These are phyloP conservation scores for Tricharina praecox DNA, from an alignment of 495 filamentous ascomycete species.

Conservation along the genomic window DNA sequence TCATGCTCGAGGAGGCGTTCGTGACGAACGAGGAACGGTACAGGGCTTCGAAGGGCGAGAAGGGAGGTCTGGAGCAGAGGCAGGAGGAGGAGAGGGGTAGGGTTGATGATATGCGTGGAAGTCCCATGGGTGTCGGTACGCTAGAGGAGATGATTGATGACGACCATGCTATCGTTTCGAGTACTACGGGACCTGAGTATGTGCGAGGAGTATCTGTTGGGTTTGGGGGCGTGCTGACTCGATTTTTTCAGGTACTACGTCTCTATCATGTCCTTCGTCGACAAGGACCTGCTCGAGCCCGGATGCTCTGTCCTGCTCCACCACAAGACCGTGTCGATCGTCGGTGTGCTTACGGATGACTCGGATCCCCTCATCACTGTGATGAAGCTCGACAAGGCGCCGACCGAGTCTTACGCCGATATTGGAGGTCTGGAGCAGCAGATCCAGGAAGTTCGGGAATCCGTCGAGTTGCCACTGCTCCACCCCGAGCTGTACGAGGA, in stretches of 20 bases:
- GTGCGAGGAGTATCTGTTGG: neutral
- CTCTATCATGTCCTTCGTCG: slow-evolving; percentile 99
- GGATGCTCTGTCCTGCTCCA: slow-evolving; percentile 90
- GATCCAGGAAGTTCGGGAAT: slow-evolving; percentile 95
- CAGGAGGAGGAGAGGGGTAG: slow-evolving; percentile 90
- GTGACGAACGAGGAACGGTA: slow-evolving; percentile 96
- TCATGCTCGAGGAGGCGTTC: slow-evolving; percentile 93
- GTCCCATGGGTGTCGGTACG: slow-evolving; percentile 96
- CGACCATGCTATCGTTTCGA: slow-evolving; percentile 96
- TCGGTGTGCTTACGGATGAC: slow-evolving; percentile 93
- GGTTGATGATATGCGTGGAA: slow-evolving; percentile 96
- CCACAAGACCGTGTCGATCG: slow-evolving; percentile 95
- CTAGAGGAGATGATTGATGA: slow-evolving; percentile 99
- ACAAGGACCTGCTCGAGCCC: slow-evolving; percentile 95
- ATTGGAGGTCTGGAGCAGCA: slow-evolving; percentile 91
- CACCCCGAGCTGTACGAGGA: slow-evolving; percentile 98
- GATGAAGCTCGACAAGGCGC: slow-evolving; percentile 99
- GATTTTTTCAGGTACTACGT: slow-evolving; percentile 55
- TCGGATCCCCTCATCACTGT: slow-evolving; percentile 90
- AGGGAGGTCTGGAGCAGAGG: slow-evolving; percentile 52
- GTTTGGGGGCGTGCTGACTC: neutral
- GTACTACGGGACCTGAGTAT: slow-evolving; percentile 78
- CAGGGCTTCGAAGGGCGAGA: slow-evolving; percentile 71
- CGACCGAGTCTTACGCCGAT: slow-evolving; percentile 95
- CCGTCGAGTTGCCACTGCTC: slow-evolving; percentile 85